Evolutionary conservation across 2,329 filamentous ascomycete genomes (phyloP).

Genomic region (Aspergillus pseudotamarii): DNA sequence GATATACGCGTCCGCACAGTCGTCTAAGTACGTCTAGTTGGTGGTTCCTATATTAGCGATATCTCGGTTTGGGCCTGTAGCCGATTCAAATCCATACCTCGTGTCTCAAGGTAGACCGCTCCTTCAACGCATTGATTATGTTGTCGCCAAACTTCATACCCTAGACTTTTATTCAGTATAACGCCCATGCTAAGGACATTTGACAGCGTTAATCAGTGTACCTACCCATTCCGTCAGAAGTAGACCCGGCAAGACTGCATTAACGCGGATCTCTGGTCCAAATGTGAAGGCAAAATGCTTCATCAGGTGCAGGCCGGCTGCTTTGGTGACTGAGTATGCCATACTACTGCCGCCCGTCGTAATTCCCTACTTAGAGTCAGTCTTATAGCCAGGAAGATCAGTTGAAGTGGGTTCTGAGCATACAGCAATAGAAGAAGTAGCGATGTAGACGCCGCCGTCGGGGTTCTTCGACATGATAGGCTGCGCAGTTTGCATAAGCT

Average conservation of each 20-base stretch:
- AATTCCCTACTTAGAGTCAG: conserved; percentile 43
- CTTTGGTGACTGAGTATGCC: conserved; percentile 78
- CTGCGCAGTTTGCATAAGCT: conserved; percentile 59
- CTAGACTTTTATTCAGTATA: neutral
- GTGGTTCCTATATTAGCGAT: neutral
- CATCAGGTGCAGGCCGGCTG: conserved; percentile 71
- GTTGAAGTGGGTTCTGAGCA: conserved; percentile 15
- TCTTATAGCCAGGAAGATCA: too few relatives aligned
- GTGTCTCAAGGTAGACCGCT: neutral
- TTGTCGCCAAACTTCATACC: neutral
- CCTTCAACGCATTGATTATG: neutral
- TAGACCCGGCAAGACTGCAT: conserved; percentile 66
- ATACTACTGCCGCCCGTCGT: conserved; percentile 58
- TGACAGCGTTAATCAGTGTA: neutral
- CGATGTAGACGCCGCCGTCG: conserved; percentile 65
- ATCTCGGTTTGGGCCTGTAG: neutral
- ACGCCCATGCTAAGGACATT: neutral
- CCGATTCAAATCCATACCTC: neutral
- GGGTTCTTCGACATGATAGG: conserved; percentile 63
- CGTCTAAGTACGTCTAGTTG: neutral
- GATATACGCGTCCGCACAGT: conserved; percentile 2
- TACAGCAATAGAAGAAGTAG: conserved; percentile 65
- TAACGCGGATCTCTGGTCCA: conserved; percentile 64
- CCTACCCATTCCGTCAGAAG: conserved; percentile 68
- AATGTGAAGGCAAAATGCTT: conserved; percentile 65